A percentile compares a stretch with the other conserved stretches of the same genome.
phyloP scores from a whole-genome alignment of 2,329 filamentous ascomycete species.

The Fusarium sp. region DNA sequence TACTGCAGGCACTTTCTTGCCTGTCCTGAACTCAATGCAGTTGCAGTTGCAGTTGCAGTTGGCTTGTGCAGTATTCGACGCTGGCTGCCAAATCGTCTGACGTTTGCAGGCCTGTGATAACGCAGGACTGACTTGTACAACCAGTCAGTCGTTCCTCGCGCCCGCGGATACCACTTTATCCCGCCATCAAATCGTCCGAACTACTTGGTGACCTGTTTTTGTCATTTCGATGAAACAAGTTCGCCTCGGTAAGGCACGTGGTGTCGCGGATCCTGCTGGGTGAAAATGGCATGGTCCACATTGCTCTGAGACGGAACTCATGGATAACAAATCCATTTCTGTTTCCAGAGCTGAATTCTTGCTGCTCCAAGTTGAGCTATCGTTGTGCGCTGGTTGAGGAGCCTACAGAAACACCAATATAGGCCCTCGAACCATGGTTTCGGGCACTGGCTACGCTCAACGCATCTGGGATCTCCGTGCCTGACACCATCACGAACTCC shows the following conservation, averaged over 20 bases:
- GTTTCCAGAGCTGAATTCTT: background rate
- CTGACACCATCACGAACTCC: background rate
- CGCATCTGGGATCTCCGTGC: no score
- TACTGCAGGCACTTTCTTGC: background rate
- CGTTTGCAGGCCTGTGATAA: background rate
- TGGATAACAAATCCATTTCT: background rate
- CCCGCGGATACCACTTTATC: background rate
- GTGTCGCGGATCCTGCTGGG: background rate
- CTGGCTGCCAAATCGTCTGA: background rate
- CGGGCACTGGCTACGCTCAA: background rate
- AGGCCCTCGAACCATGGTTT: no score
- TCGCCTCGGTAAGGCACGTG: constrained; percentile 14
- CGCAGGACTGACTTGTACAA: background rate
- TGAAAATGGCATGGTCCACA: background rate
- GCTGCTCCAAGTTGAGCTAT: background rate
- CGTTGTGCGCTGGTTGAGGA: background rate
- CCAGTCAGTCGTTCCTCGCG: background rate
- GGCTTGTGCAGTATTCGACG: background rate
- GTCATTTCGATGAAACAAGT: constrained; percentile 22
- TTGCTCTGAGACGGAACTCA: background rate
- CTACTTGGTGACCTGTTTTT: background rate
- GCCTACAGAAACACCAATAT: background rate
- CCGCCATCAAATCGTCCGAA: constrained; percentile 2
- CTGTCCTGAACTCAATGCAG: background rate
- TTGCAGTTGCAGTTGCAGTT: constrained; percentile 13